Evolutionary conservation across 805 yeast species (phyloP).

Genomic region (Candida maltosa): DNA sequence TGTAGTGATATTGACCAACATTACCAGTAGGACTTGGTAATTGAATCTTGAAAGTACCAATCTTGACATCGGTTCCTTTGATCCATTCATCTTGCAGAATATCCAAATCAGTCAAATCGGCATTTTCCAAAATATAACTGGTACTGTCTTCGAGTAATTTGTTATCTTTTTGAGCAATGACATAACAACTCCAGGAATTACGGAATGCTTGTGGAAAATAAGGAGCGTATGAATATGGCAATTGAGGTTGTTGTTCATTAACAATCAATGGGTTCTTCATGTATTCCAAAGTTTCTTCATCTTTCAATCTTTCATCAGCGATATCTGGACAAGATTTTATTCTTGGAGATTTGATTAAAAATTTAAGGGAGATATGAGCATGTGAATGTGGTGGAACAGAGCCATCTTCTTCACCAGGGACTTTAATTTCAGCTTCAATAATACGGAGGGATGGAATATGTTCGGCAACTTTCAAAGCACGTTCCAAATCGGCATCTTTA

Average conservation of each 20-base stretch:
- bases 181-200: slow-evolving; percentile 62
- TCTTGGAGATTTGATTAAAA: slow-evolving; percentile 68
- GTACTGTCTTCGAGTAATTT: slow-evolving; percentile 64
- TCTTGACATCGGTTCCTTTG: slow-evolving; percentile 35
- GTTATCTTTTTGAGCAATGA: slow-evolving; percentile 73
- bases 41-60: slow-evolving; percentile 76
- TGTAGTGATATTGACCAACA: slow-evolving; percentile 63
- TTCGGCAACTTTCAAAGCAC: slow-evolving; percentile 54
- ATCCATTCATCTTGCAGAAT: slow-evolving; percentile 52
- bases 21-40: slow-evolving; percentile 65
- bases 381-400: slow-evolving; percentile 66
- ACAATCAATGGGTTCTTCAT: slow-evolving; percentile 69
- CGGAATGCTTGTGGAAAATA: slow-evolving; percentile 61
- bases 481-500: slow-evolving; percentile 42
- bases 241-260: slow-evolving; percentile 63
- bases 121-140: slow-evolving; percentile 50
- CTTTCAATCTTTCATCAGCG: slow-evolving; percentile 41
- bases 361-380: slow-evolving; percentile 73
- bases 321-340: slow-evolving; percentile 56
- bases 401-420: slow-evolving; percentile 72
- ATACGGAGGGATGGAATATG: slow-evolving; percentile 68
- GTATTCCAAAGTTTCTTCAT: slow-evolving; percentile 61
- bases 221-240: slow-evolving; percentile 71
- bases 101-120: slow-evolving; percentile 53
- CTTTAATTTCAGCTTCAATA: slow-evolving; percentile 68